Conservation (phyloP, 1,139 yeast species). For the Kurtzmaniella quercitrusa region DNA sequence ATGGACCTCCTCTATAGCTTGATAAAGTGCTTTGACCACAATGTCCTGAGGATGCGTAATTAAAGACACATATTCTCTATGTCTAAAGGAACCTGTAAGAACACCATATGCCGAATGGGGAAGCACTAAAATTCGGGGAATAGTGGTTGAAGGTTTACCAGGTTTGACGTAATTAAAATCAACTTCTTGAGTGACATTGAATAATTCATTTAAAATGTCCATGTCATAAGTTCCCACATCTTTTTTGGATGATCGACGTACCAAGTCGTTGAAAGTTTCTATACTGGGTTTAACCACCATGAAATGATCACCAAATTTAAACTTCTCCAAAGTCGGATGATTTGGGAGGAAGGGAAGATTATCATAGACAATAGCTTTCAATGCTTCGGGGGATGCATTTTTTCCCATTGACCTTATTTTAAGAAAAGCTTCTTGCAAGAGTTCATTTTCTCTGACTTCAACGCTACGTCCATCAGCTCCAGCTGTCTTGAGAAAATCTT, state of each 20-base stretch:
- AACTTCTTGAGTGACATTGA: neutral
- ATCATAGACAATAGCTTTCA: slow-evolving; percentile 2
- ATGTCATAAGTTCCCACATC: slow-evolving; percentile 4
- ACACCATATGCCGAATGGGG: slow-evolving; percentile 6
- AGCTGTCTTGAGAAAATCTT: neutral
- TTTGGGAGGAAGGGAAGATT: slow-evolving; percentile 3
- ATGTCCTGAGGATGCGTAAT: slow-evolving; percentile 4
- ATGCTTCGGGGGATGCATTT: neutral
- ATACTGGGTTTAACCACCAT: slow-evolving; percentile 7
- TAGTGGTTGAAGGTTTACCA: neutral
- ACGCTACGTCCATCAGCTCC: neutral
- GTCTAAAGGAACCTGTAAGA: slow-evolving; percentile 4
- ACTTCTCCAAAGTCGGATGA: neutral
- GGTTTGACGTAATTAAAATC: neutral
- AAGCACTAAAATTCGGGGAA: slow-evolving; percentile 3
- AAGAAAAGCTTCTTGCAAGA: neutral
- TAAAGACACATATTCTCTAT: slow-evolving; percentile 1
- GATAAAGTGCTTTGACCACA: slow-evolving; percentile 2
- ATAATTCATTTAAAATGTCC: slow-evolving; percentile 5
- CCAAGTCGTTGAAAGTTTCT: slow-evolving; percentile 1
- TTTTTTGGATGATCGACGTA: neutral
- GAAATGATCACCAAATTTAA: slow-evolving; percentile 7
- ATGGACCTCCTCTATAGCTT: slow-evolving; percentile 3
- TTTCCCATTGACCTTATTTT: neutral
- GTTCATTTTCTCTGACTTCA: neutral